phyloP scores from a whole-genome alignment of 306 rosid species.

The Coriaria nepalensis region DNA sequence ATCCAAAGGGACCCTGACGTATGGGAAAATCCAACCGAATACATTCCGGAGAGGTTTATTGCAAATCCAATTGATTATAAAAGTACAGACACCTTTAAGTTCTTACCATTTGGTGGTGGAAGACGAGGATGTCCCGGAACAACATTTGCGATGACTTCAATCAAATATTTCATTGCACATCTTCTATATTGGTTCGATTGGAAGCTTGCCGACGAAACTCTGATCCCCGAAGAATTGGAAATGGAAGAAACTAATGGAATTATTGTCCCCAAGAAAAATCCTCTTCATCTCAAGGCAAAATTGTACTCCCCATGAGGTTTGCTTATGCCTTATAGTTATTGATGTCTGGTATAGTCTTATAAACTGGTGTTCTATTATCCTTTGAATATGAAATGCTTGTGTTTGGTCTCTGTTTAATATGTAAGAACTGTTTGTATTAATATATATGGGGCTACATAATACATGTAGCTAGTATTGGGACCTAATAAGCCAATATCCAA shows the following conservation, averaged over 20 bases:
- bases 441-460: too few relatives aligned
- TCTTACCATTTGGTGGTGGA: constrained; percentile 22
- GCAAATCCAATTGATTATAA: neutral
- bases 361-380: too few relatives aligned
- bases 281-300: constrained; percentile 20
- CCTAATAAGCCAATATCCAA: too few relatives aligned
- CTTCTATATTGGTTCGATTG: constrained; percentile 37
- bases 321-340: too few relatives aligned
- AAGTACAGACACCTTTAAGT: constrained; percentile 15
- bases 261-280: constrained; percentile 17
- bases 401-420: too few relatives aligned
- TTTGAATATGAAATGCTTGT: too few relatives aligned
- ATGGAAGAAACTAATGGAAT: constrained; percentile 17
- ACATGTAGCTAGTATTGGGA: too few relatives aligned
- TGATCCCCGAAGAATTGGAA: constrained; percentile 14
- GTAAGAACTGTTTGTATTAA: too few relatives aligned
- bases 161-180: constrained; percentile 16
- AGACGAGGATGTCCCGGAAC: constrained; percentile 23
- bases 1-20: constrained; percentile 30
- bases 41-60: constrained; percentile 28
- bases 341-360: too few relatives aligned
- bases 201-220: constrained; percentile 11
- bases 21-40: constrained; percentile 27
- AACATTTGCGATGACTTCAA: constrained; percentile 10
- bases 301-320: neutral